These are phyloP conservation scores for Populus davidiana DNA, from an alignment of 345 rosid species.

Conservation along the genomic window DNA sequence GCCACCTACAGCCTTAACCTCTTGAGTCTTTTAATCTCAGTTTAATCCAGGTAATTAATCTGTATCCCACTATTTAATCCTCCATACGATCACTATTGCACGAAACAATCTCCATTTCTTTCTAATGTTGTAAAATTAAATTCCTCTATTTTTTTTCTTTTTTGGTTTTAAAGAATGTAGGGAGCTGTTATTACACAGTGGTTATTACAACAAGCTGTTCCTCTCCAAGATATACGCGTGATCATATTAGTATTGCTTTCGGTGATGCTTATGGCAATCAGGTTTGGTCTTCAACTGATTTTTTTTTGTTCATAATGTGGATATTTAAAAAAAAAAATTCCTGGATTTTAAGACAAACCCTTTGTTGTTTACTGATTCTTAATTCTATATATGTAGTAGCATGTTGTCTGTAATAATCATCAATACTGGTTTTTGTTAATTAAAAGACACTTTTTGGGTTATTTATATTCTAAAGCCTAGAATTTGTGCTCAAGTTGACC, in stretches of 20 bases:
- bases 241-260: constrained; percentile 68
- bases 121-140: background rate
- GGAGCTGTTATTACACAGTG: constrained; percentile 44
- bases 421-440: background rate
- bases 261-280: constrained; percentile 77
- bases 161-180: constrained; percentile 11
- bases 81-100: background rate
- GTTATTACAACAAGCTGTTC: constrained; percentile 52
- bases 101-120: background rate
- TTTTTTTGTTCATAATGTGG: background rate
- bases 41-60: constrained; percentile 51
- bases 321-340: background rate
- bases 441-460: background rate
- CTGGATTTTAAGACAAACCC: background rate
- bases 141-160: no score
- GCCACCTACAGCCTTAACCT: constrained; percentile 38
- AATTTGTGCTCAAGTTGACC: background rate
- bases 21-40: constrained; percentile 51
- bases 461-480: background rate
- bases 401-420: background rate
- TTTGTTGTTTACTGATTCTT: background rate
- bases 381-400: background rate
- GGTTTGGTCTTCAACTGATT: constrained; percentile 32
- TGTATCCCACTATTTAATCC: background rate
- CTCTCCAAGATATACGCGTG: constrained; percentile 54